phyloP scores from a whole-genome alignment of 2,329 filamentous ascomycete species.

The Talaromyces sp. region DNA sequence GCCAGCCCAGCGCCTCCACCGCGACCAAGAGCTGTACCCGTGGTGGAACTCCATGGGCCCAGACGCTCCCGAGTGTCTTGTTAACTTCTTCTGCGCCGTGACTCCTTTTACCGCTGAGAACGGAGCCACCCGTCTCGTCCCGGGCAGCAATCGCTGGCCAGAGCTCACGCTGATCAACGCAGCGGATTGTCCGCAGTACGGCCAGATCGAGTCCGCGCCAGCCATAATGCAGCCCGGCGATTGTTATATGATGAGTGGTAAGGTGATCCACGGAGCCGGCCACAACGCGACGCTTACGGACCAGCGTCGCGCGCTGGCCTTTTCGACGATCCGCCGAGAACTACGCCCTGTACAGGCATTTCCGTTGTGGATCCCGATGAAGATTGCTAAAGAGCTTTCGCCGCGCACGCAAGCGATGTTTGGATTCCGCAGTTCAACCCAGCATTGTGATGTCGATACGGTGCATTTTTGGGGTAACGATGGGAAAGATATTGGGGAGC shows the following conservation, averaged over 20 bases:
- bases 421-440: not conserved
- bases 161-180: not conserved
- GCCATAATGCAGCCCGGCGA: conserved; percentile 15
- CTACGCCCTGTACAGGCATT: not conserved
- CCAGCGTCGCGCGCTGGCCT: not conserved
- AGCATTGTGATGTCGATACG: not conserved
- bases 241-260: conserved; percentile 12
- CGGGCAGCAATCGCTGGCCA: conserved; percentile 18
- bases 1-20: conserved; percentile 4
- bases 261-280: conserved; percentile 13
- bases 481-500: not conserved
- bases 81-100: conserved; percentile 17
- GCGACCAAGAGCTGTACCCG: conserved; percentile 6
- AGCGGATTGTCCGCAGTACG: not conserved
- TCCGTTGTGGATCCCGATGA: not conserved
- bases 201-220: conserved; percentile 4
- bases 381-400: not conserved
- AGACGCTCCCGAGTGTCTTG: not conserved
- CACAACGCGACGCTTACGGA: conserved; percentile 1
- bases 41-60: conserved; percentile 8
- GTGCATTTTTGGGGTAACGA: not conserved
- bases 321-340: not conserved
- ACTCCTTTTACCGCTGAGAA: conserved; percentile 20
- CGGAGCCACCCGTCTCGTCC: conserved; percentile 20
- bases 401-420: not conserved